A percentile compares a stretch with the other conserved stretches of the same genome.
phyloP scores from a whole-genome alignment of 2,329 filamentous ascomycete species.

The Leptographium flavum region DNA sequence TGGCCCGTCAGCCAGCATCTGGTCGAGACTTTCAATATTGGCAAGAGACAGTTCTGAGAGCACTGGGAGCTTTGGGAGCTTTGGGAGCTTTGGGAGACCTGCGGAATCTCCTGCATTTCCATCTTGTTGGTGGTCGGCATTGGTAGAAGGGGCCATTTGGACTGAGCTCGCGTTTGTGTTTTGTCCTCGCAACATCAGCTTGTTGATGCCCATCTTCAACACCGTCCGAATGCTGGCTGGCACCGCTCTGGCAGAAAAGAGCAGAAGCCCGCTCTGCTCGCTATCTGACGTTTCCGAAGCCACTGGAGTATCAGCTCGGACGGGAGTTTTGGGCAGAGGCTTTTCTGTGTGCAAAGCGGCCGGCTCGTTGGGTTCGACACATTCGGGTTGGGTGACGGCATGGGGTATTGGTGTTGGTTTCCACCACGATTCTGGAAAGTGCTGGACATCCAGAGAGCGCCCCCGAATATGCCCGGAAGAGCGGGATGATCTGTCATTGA shows the following conservation, averaged over 20 bases:
- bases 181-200: slow-evolving; percentile 3
- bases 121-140: not conserved
- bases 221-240: slow-evolving; percentile 5
- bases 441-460: not conserved
- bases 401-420: not conserved
- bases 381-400: too few species aligned
- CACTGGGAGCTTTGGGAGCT: too few species aligned
- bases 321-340: too few species aligned
- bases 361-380: not conserved
- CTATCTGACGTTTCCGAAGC: not conserved
- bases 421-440: not conserved
- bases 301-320: too few species aligned
- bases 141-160: not conserved
- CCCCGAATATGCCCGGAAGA: not conserved
- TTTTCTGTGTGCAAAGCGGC: not conserved
- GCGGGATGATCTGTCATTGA: not conserved
- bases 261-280: not conserved
- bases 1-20: not conserved
- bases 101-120: not conserved
- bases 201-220: slow-evolving; percentile 5
- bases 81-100: too few species aligned
- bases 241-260: not conserved
- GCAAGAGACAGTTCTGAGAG: not conserved
- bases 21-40: not conserved
- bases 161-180: not conserved